Percentiles rank a stretch among this genome's conserved stretches.
Evolutionary conservation across 345 rosid genomes (phyloP).

Genomic region (Draba incana): DNA sequence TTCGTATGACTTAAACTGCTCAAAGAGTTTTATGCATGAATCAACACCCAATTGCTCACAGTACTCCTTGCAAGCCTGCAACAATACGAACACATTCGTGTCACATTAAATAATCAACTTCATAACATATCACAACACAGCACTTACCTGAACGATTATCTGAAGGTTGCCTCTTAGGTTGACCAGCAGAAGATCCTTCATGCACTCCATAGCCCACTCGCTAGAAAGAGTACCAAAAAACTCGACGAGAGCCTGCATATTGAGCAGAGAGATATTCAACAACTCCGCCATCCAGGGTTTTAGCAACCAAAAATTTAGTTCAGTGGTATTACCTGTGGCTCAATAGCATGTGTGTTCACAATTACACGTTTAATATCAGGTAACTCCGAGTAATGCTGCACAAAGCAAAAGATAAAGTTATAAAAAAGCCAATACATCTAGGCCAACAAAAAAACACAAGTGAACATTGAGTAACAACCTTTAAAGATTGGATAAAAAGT

Average conservation of each 20-base stretch:
- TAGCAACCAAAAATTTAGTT: conserved; percentile 24
- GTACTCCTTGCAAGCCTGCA: conserved; percentile 97
- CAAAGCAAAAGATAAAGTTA: conserved; percentile 37
- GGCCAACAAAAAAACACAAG: conserved; percentile 9
- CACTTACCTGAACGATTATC: conserved; percentile 94
- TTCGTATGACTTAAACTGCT: conserved; percentile 98
- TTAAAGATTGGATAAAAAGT: conserved; percentile 83
- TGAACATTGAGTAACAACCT: conserved; percentile 51
- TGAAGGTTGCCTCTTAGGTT: conserved; percentile 97
- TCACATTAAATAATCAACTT: conserved; percentile 10
- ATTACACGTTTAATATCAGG: conserved; percentile 99
- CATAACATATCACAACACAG: conserved; percentile 28
- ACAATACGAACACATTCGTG: conserved; percentile 36
- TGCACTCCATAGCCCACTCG: conserved; percentile 99
- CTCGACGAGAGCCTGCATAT: conserved; percentile 88
- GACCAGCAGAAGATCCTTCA: conserved; percentile 97
- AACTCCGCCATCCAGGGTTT: conserved; percentile 25
- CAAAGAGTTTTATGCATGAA: conserved; percentile 94
- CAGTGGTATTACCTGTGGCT: conserved; percentile 79
- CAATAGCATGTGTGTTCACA: conserved; percentile 99
- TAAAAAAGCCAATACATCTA: conserved; percentile 18
- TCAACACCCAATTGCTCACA: conserved; percentile 98
- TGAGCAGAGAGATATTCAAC: conserved; percentile 15
- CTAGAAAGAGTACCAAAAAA: conserved; percentile 97
- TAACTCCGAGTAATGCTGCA: conserved; percentile 97